Percentiles rank a stretch among this genome's conserved stretches.
Evolutionary conservation across 2,329 filamentous ascomycete genomes (phyloP).

Genomic region (Simplicillium aogashimaense): DNA sequence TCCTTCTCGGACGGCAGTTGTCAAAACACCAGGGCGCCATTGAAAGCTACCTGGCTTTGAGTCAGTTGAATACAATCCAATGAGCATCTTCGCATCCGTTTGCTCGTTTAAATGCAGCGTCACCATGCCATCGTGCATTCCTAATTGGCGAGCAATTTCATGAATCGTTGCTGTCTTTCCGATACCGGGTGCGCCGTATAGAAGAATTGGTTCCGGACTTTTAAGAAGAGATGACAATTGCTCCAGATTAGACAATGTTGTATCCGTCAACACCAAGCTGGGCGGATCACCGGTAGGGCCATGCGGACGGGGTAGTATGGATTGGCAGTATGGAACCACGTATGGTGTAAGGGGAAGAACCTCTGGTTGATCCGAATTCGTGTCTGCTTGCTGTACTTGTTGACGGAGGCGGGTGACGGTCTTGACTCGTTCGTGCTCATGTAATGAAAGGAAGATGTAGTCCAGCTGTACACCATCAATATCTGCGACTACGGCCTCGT

Average conservation of each 20-base stretch:
- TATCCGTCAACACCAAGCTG: slow-evolving; percentile 57
- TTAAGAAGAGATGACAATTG: slow-evolving; percentile 59
- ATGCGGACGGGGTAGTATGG: slow-evolving; percentile 56
- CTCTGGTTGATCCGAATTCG: not conserved
- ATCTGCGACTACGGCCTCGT: slow-evolving; percentile 50
- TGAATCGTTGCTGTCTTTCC: slow-evolving; percentile 85
- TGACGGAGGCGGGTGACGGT: slow-evolving; percentile 31
- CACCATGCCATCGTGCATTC: slow-evolving; percentile 73
- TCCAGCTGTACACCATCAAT: slow-evolving; percentile 73
- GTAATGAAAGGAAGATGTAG: slow-evolving; percentile 60
- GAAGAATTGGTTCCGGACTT: slow-evolving; percentile 59
- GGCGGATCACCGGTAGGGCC: slow-evolving; percentile 35
- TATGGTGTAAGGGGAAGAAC: slow-evolving; percentile 38
- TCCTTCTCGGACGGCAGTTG: slow-evolving; percentile 86
- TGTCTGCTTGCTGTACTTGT: slow-evolving; percentile 19
- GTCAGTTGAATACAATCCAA: slow-evolving; percentile 89
- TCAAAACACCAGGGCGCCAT: slow-evolving; percentile 88
- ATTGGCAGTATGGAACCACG: slow-evolving; percentile 54
- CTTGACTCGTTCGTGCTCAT: slow-evolving; percentile 44
- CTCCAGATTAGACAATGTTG: slow-evolving; percentile 63
- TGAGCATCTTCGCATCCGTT: slow-evolving; percentile 91
- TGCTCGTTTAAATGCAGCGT: slow-evolving; percentile 96
- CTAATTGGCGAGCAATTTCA: slow-evolving; percentile 70
- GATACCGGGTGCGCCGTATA: slow-evolving; percentile 74
- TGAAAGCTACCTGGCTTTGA: slow-evolving; percentile 79